phyloP scores from a whole-genome alignment of 2,329 filamentous ascomycete genomes.

The Neoarthrinium moseri region DNA sequence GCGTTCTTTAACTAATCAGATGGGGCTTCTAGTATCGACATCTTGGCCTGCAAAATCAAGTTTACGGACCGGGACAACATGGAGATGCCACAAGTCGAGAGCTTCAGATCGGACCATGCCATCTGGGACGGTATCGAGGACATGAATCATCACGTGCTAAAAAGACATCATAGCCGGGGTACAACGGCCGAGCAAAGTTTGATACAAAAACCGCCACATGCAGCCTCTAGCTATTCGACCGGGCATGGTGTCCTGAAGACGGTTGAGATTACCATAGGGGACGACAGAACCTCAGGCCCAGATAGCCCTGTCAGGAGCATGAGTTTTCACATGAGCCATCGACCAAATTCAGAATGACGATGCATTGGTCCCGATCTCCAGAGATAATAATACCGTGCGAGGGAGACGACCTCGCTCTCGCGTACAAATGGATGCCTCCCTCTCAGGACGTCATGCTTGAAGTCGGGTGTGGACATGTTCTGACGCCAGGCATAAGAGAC shows the following conservation, averaged over 20 bases:
- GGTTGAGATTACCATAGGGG: background rate
- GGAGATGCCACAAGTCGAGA: constrained; percentile 1
- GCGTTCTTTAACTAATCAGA: background rate
- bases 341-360: no score
- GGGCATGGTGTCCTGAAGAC: background rate
- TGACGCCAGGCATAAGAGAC: no score
- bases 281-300: background rate
- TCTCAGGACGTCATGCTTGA: no score
- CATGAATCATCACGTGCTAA: background rate
- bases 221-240: background rate
- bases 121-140: background rate
- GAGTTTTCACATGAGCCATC: no score
- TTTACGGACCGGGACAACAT: background rate
- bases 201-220: background rate
- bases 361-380: no score
- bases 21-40: background rate
- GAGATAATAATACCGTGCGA: no score
- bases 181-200: background rate
- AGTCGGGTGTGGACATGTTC: no score
- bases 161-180: background rate
- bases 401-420: no score
- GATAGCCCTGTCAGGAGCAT: no score
- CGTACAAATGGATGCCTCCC: no score
- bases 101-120: background rate
- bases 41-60: constrained; percentile 4